Evolutionary conservation across 768 basidiomycete genomes (phyloP), one percentile per base, ranked within the genome.

Genomic region (Mycena olivaceomarginata): DNA sequence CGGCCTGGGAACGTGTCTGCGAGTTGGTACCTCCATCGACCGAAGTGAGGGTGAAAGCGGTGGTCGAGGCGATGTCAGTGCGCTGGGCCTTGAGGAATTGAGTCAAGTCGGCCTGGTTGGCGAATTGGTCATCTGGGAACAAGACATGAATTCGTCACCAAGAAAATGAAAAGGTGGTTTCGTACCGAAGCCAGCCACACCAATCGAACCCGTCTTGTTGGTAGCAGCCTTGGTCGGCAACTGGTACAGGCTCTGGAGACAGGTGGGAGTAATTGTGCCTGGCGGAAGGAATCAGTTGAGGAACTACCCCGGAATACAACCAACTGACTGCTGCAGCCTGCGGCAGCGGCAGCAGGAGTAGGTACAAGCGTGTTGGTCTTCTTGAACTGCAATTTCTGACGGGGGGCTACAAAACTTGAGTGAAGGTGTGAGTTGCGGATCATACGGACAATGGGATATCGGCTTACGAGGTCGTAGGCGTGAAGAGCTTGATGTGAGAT

Each of bases 11-110:
- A 1, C 67, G 56, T 20, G 67, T 74, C 75, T 85, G 85, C 25
- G 78, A 75, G 72, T 85, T 85, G 16, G 71, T 71, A 0, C 84
- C 85, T 13, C 82, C 81, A 57, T 85, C 84, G 41, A 85, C 73
- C 13, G 82, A 79, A 40, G 80, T 74, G 15, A 81, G 72, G 12
- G 65, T 41, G 73, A 84, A 84, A 13, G 82, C 74, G 3, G 83
- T 84, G 37, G 80, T 63, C 2, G 82, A 77, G 22, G 68, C 6
- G 5, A 85, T 76, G 72, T 85, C 84, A 9, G 83, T 65, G 31
- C 83, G 81, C 64, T 79, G 79, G 2, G 73, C 70, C 67, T 72
- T 72, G 48, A 85, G 74, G 80, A 85, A 85, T n/a, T 65, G 70
- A 62, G 69, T 72, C 65, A 80, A 67, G 67, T 82, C 81, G 37